A percentile compares a stretch with the other conserved stretches of the same genome.
Evolutionary conservation across 805 yeast species (phyloP).

Genomic region (Priceomyces carsonii): DNA sequence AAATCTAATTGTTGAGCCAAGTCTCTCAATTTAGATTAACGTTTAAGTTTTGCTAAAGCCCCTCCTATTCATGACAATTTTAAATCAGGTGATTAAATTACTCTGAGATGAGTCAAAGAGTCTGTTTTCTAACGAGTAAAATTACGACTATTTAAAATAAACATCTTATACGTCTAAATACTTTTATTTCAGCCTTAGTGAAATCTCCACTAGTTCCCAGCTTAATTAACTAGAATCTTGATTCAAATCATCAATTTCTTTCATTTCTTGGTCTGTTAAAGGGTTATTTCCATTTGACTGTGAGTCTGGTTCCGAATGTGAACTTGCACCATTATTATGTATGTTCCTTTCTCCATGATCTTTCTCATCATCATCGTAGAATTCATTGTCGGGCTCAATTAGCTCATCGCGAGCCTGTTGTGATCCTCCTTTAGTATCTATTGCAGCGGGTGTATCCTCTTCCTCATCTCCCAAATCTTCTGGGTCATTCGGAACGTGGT

Average conservation of each 20-base stretch:
- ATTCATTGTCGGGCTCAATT: constrained; percentile 74
- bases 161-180: constrained; percentile 1
- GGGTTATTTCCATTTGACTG: constrained; percentile 11
- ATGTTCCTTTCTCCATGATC: constrained; percentile 38
- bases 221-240: too few species aligned
- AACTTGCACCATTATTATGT: constrained; percentile 7
- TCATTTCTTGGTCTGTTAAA: constrained; percentile 39
- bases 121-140: too few species aligned
- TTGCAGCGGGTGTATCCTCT: constrained; percentile 77
- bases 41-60: too few species aligned
- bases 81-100: too few species aligned
- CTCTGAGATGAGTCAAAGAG: too few species aligned
- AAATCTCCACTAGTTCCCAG: too few species aligned
- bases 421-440: constrained; percentile 90
- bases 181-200: too few species aligned
- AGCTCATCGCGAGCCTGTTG: constrained; percentile 77
- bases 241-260: constrained; percentile 39
- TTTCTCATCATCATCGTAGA: constrained; percentile 64
- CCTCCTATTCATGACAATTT: too few species aligned
- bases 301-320: constrained; percentile 4
- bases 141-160: not conserved
- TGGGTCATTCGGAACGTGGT: constrained; percentile 83
- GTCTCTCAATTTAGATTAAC: too few species aligned
- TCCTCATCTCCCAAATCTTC: constrained; percentile 86
- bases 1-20: too few species aligned